Conservation (phyloP, 495 filamentous ascomycete species). For the Pseudotulostoma volvatum region DNA sequence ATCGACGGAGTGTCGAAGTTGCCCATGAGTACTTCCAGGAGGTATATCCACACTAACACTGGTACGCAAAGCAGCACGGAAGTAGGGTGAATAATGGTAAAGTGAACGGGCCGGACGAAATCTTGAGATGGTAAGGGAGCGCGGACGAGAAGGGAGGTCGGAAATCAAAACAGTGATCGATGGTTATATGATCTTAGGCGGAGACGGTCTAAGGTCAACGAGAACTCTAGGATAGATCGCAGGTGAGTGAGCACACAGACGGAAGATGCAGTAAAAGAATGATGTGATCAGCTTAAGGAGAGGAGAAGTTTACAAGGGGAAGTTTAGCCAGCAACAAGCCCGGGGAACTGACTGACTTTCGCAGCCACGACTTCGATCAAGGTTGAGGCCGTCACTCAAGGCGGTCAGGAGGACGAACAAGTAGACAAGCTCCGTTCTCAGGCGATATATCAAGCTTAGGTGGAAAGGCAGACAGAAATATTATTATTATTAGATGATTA, state of each 20-base stretch:
- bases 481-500: no score
- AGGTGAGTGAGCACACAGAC: no score
- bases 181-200: no score
- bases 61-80: not conserved
- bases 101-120: conserved; percentile 1
- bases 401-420: conserved; percentile 3
- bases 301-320: not conserved
- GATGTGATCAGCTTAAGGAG: not conserved
- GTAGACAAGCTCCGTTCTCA: not conserved
- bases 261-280: no score
- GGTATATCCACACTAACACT: not conserved
- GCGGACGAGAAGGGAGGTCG: no score
- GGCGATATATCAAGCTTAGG: no score
- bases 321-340: conserved; percentile 8
- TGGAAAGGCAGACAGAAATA: no score
- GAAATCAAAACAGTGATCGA: no score
- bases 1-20: conserved; percentile 1
- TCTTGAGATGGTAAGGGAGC: not conserved
- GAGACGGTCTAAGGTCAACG: no score
- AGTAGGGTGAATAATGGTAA: conserved; percentile 2
- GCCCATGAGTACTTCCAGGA: conserved; percentile 2
- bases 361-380: not conserved
- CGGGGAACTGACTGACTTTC: conserved; percentile 2
- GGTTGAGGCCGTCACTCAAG: not conserved
- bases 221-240: no score